A percentile compares a stretch with the other conserved stretches of the same genome.
phyloP scores from a whole-genome alignment of 305 asterid species.

The Petunia hybrid region DNA sequence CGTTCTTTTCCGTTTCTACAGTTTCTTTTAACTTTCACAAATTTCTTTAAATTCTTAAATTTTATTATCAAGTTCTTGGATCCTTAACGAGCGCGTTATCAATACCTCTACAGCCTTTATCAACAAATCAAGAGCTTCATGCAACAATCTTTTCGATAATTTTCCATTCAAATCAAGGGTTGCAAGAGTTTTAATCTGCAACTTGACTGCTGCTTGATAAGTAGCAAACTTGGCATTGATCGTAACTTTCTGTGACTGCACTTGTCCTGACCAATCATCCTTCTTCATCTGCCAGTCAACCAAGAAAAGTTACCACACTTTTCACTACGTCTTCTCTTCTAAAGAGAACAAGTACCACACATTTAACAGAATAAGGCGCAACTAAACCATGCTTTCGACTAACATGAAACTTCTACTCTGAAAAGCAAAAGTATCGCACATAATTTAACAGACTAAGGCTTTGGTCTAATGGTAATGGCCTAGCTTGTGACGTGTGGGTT shows the following conservation, averaged over 20 bases:
- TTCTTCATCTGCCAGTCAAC: slow-evolving; percentile 69
- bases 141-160: slow-evolving; percentile 84
- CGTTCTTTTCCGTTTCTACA: too few relatives aligned
- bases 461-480: too few relatives aligned
- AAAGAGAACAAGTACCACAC: background rate
- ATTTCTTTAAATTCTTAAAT: too few relatives aligned
- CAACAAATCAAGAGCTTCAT: slow-evolving; percentile 79
- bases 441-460: too few relatives aligned
- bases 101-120: slow-evolving; percentile 84
- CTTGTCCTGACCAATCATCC: slow-evolving; percentile 92
- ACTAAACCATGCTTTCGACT: background rate
- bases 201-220: slow-evolving; percentile 79
- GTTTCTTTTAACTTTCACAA: too few relatives aligned
- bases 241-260: slow-evolving; percentile 78
- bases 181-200: slow-evolving; percentile 73
- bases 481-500: too few relatives aligned
- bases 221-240: slow-evolving; percentile 77
- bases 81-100: too few relatives aligned
- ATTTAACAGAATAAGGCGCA: too few relatives aligned
- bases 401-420: background rate
- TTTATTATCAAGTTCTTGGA: too few relatives aligned
- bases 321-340: slow-evolving; percentile 1
- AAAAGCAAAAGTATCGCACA: background rate
- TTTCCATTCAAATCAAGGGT: slow-evolving; percentile 82
- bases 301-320: slow-evolving; percentile 16